These are phyloP conservation scores for Pseudotsuga menziesii DNA, from an alignment of 75 land plant genomes.

Conservation along the genomic window DNA sequence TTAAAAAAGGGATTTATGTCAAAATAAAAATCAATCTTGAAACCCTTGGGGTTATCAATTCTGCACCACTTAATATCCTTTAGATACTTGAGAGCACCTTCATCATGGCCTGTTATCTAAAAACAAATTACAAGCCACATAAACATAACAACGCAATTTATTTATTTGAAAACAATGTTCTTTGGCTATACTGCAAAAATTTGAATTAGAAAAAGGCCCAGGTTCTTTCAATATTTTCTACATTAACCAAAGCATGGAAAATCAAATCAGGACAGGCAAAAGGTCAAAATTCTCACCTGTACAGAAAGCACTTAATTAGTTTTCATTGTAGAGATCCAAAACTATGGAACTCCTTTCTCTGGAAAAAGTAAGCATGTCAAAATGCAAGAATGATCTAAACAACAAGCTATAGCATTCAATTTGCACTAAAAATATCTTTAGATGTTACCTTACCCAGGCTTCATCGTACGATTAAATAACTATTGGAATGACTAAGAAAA, in stretches of 20 bases:
- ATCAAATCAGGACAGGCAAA: background rate
- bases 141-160: background rate
- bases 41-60: slow-evolving; percentile 84
- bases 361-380: too few relatives aligned
- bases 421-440: too few relatives aligned
- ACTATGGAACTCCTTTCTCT: background rate
- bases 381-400: too few relatives aligned
- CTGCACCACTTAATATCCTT: slow-evolving; percentile 83
- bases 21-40: slow-evolving; percentile 92
- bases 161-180: background rate
- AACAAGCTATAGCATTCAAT: too few relatives aligned
- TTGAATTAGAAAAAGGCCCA: too few relatives aligned
- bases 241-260: background rate
- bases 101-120: slow-evolving; percentile 94
- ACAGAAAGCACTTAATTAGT: slow-evolving; percentile 76
- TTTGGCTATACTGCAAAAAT: background rate
- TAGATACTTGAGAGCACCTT: slow-evolving; percentile 85
- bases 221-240: too few relatives aligned
- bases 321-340: slow-evolving; percentile 92
- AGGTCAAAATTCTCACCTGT: slow-evolving; percentile 42
- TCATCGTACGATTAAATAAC: too few relatives aligned
- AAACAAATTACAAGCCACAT: slow-evolving; percentile 2
- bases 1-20: slow-evolving; percentile 87
- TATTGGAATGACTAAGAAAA: too few relatives aligned
- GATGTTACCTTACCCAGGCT: too few relatives aligned